Evolutionary conservation across 202 grass and related monocot genomes (phyloP).

Genomic region (Schoenoplectus tabernaemontani): DNA sequence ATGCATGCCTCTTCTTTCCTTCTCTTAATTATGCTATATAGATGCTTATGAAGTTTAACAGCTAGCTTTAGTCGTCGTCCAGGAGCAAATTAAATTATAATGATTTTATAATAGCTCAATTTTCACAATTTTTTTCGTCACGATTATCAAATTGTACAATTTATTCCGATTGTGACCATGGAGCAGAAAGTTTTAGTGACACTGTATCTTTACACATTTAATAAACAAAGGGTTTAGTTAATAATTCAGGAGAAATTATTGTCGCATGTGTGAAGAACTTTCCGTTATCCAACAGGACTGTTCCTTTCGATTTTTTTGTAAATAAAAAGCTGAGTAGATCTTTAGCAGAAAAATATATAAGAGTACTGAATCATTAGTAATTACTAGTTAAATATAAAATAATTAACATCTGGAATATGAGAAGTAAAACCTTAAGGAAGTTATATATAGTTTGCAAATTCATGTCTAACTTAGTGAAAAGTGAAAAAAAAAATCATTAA

Average conservation of each 20-base stretch:
- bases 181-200: neutral
- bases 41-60: too few species aligned
- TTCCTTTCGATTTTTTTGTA: too few species aligned
- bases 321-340: neutral
- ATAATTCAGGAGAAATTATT: neutral
- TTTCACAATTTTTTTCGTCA: constrained; percentile 1
- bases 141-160: neutral
- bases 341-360: neutral
- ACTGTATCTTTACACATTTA: neutral
- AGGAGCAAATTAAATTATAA: too few species aligned
- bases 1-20: too few species aligned
- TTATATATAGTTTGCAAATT: too few species aligned
- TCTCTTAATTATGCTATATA: too few species aligned
- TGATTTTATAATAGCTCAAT: neutral
- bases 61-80: too few species aligned
- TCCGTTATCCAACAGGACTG: neutral
- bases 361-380: neutral
- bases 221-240: neutral
- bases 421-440: too few species aligned
- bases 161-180: neutral
- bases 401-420: neutral
- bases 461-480: too few species aligned
- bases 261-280: constrained; percentile 10
- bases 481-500: too few species aligned
- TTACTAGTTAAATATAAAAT: neutral